Evolutionary conservation across 2,329 filamentous ascomycete genomes (phyloP).

Genomic region (Simplicillium sp.): DNA sequence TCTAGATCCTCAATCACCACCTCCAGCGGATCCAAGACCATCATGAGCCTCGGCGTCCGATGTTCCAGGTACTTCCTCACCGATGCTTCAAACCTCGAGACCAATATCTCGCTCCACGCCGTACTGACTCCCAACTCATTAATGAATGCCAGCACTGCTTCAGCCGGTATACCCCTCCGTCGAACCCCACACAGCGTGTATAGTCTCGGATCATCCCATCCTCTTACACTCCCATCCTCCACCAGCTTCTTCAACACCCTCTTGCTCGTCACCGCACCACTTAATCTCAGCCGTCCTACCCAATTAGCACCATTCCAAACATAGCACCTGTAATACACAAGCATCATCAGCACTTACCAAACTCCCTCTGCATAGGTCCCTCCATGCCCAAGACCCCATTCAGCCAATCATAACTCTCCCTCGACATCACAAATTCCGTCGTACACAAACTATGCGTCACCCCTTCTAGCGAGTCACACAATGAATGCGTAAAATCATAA

Average conservation of each 20-base stretch:
- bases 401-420: slow-evolving; percentile 85
- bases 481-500: slow-evolving; percentile 85
- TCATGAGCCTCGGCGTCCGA: slow-evolving; percentile 80
- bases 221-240: slow-evolving; percentile 65
- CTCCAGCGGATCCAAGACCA: slow-evolving; percentile 77
- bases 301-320: slow-evolving; percentile 1
- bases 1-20: slow-evolving; percentile 74
- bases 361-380: slow-evolving; percentile 90
- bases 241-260: slow-evolving; percentile 75
- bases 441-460: slow-evolving; percentile 93
- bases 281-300: slow-evolving; percentile 48
- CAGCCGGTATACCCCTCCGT: slow-evolving; percentile 77
- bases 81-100: slow-evolving; percentile 73
- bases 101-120: slow-evolving; percentile 67
- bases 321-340: too few relatives aligned
- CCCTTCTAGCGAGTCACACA: slow-evolving; percentile 85
- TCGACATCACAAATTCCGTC: slow-evolving; percentile 77
- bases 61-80: slow-evolving; percentile 80
- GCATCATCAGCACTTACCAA: slow-evolving; percentile 27
- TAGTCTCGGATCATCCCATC: slow-evolving; percentile 85
- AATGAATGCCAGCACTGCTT: slow-evolving; percentile 81
- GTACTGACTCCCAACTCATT: slow-evolving; percentile 89
- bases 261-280: slow-evolving; percentile 81
- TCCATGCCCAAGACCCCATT: slow-evolving; percentile 76
- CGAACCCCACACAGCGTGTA: slow-evolving; percentile 81